phyloP scores from a whole-genome alignment of 2,329 filamentous ascomycete species.

The Pseudopithomyces chartarum region DNA sequence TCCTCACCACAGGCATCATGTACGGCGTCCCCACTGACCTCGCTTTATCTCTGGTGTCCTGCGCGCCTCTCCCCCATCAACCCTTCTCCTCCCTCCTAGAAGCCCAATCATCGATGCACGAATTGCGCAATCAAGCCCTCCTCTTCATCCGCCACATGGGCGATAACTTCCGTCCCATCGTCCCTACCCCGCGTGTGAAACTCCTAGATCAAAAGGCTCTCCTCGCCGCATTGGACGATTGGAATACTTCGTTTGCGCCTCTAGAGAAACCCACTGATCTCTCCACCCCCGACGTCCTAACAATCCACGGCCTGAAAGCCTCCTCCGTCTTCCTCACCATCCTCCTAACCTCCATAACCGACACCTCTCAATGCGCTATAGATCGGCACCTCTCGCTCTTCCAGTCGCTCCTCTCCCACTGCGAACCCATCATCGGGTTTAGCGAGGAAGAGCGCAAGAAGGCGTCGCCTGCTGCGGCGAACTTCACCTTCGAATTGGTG shows the following conservation, averaged over 20 bases:
- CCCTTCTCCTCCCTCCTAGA: slow-evolving; percentile 18
- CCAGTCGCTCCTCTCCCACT: slow-evolving; percentile 22
- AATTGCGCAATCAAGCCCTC: slow-evolving; percentile 27
- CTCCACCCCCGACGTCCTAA: slow-evolving; percentile 16
- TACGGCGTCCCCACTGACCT: slow-evolving; percentile 22
- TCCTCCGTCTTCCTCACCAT: slow-evolving; percentile 17
- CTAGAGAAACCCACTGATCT: background rate
- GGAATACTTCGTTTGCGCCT: slow-evolving; percentile 16
- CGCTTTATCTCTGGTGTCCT: slow-evolving; percentile 8
- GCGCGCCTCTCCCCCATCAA: slow-evolving; percentile 2
- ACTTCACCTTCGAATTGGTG: slow-evolving; percentile 27
- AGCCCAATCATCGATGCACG: slow-evolving; percentile 21
- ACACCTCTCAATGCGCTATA: slow-evolving; percentile 13
- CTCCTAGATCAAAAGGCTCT: slow-evolving; percentile 13
- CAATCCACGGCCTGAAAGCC: slow-evolving; percentile 21
- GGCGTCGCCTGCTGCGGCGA: slow-evolving; percentile 10
- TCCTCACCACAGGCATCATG: slow-evolving; percentile 22
- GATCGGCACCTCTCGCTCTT: slow-evolving; percentile 24
- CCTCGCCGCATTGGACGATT: slow-evolving; percentile 21
- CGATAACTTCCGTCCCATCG: background rate
- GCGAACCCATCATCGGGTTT: slow-evolving; percentile 22
- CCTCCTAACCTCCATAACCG: slow-evolving; percentile 15
- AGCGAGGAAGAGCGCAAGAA: slow-evolving; percentile 1
- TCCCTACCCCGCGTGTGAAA: slow-evolving; percentile 7
- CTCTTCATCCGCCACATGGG: slow-evolving; percentile 14